Conservation (phyloP, 2,329 filamentous ascomycete species). For the Diplocarpon mali region DNA sequence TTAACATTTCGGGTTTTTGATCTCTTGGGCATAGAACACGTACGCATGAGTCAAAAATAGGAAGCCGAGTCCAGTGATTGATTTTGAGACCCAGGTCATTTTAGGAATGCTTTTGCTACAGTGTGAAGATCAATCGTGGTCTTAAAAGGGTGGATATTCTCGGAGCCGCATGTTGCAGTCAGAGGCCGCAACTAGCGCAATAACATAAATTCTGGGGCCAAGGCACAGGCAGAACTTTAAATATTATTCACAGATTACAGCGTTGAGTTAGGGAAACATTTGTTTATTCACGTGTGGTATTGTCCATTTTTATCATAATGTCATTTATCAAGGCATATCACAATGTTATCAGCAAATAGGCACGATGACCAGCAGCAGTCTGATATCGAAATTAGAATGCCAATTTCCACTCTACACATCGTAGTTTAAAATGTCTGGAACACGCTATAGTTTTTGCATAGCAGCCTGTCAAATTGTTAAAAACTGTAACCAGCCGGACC, state of each 20-base stretch:
- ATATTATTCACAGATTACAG: constrained; percentile 1
- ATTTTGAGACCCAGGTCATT: constrained; percentile 64
- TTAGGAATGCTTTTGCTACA: constrained; percentile 6
- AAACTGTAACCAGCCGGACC: constrained; percentile 10
- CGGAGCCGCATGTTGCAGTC: no score
- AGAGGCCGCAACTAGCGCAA: no score
- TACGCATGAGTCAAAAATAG: constrained; percentile 82
- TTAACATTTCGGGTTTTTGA: not conserved
- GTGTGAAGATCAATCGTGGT: not conserved
- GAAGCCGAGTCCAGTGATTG: constrained; percentile 63
- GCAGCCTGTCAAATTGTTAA: constrained; percentile 38
- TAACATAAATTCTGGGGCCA: not conserved
- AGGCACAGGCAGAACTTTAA: not conserved
- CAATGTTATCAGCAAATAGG: constrained; percentile 15
- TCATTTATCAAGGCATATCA: constrained; percentile 17
- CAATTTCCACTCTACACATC: constrained; percentile 4
- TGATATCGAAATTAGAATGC: constrained; percentile 20
- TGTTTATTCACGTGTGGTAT: constrained; percentile 22
- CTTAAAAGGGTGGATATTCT: no score
- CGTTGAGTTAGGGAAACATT: constrained; percentile 5
- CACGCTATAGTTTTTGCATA: constrained; percentile 80
- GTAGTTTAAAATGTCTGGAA: constrained; percentile 14
- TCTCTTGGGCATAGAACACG: constrained; percentile 26
- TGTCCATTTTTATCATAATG: constrained; percentile 24
- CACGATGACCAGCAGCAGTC: constrained; percentile 13